Percentiles rank a stretch among this genome's conserved stretches.
These are phyloP conservation scores for Brachypodium distachyon DNA, from an alignment of 202 grass and related monocot species.

Conservation along the genomic window DNA sequence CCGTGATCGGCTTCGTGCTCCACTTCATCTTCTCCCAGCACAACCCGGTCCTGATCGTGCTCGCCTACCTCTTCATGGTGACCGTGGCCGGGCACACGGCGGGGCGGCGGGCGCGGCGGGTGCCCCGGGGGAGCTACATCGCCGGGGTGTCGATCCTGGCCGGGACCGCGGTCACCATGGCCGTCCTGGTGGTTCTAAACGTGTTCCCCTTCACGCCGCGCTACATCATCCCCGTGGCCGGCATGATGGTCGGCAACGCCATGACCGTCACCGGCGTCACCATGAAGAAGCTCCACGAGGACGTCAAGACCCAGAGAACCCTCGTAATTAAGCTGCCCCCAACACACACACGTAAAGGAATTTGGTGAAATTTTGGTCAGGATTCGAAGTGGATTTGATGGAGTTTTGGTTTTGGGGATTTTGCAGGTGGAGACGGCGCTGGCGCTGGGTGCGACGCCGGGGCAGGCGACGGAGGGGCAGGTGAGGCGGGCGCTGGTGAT, in stretches of 20 bases:
- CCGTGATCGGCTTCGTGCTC: constrained; percentile 79
- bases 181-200: constrained; percentile 41
- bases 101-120: constrained; percentile 48
- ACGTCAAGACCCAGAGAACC: constrained; percentile 54
- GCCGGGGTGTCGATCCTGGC: constrained; percentile 46
- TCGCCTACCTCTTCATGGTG: constrained; percentile 88
- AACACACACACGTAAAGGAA: too few species aligned
- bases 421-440: constrained; percentile 64
- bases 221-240: constrained; percentile 66
- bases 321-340: constrained; percentile 9
- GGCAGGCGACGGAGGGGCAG: constrained; percentile 57
- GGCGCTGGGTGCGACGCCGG: constrained; percentile 50
- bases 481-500: constrained; percentile 54
- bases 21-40: constrained; percentile 79
- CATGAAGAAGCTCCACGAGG: constrained; percentile 82
- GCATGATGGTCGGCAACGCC: constrained; percentile 75
- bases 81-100: constrained; percentile 72
- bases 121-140: constrained; percentile 46
- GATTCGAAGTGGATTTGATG: too few species aligned
- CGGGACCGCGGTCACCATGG: constrained; percentile 59
- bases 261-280: constrained; percentile 79
- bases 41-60: constrained; percentile 51
- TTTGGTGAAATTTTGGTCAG: too few species aligned
- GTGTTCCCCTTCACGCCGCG: constrained; percentile 61
- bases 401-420: too few species aligned